Conservation (phyloP, 1,284 basidiomycete genomes). For the Ganoderma lingzhi region DNA sequence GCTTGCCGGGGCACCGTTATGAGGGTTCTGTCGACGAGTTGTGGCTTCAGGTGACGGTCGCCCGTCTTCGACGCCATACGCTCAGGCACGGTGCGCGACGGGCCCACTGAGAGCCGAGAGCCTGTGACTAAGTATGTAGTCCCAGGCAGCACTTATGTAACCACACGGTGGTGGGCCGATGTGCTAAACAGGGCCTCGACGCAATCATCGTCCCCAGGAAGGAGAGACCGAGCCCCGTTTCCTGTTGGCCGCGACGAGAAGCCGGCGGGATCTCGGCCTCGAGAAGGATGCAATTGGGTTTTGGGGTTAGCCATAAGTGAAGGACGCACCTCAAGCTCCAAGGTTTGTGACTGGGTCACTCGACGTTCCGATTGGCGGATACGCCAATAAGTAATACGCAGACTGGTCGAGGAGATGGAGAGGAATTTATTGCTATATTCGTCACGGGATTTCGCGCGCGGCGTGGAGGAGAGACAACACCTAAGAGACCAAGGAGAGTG, state of each 20-base stretch:
- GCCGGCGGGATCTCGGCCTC: neutral
- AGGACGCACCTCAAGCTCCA: neutral
- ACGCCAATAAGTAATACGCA: neutral
- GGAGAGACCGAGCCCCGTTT: neutral
- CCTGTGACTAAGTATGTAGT: conserved; percentile 11
- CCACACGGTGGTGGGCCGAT: neutral
- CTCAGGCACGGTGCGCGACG: conserved; percentile 17
- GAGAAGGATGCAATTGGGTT: conserved; percentile 3
- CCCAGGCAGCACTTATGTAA: conserved; percentile 12
- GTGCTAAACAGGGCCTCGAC: neutral
- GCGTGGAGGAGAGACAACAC: conserved; percentile 24
- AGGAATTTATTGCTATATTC: conserved; percentile 33
- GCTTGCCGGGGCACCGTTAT: conserved; percentile 3
- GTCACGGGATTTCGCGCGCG: conserved; percentile 33
- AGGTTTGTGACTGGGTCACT: conserved; percentile 1
- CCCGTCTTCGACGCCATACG: conserved; percentile 15
- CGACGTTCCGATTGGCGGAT: conserved; percentile 1
- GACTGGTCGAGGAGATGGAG: conserved; percentile 2
- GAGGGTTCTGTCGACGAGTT: conserved; percentile 17
- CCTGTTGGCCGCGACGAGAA: neutral
- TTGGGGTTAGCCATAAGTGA: neutral
- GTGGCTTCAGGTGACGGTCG: conserved; percentile 13
- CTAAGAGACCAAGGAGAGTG: conserved; percentile 21
- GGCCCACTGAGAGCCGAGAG: neutral
- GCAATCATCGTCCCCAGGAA: neutral